These are phyloP conservation scores for Colletotrichum destructivum DNA, from an alignment of 2,329 filamentous ascomycete genomes.

Conservation along the genomic window DNA sequence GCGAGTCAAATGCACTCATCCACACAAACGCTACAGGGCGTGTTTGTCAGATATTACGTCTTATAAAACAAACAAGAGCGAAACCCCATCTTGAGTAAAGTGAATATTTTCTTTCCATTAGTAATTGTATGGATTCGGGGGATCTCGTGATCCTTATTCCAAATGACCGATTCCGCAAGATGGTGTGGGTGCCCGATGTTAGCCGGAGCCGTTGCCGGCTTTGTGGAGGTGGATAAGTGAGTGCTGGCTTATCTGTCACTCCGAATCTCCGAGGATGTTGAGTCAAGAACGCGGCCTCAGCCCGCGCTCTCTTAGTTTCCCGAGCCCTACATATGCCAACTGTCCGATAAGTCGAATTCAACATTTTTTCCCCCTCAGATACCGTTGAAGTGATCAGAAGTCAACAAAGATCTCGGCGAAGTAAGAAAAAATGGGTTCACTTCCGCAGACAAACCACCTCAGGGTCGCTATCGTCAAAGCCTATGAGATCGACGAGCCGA, in stretches of 20 bases:
- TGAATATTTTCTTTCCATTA: constrained; percentile 1
- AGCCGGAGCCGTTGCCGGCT: constrained; percentile 24
- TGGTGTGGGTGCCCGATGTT: constrained; percentile 27
- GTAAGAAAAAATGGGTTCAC: constrained; percentile 24
- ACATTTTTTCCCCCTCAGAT: neutral
- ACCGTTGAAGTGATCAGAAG: neutral
- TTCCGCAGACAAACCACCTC: constrained; percentile 19
- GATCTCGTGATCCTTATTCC: constrained; percentile 11
- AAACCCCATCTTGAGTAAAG: neutral
- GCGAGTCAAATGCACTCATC: neutral
- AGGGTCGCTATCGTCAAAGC: constrained; percentile 38
- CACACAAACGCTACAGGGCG: neutral
- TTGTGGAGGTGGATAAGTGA: constrained; percentile 15
- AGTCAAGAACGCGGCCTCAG: neutral
- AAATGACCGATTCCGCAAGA: constrained; percentile 34
- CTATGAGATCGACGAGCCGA: constrained; percentile 38
- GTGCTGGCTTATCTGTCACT: constrained; percentile 19
- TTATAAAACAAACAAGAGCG: neutral
- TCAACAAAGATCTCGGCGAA: no score
- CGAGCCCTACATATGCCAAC: neutral
- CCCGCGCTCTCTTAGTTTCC: neutral
- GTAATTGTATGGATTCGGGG: constrained; percentile 15
- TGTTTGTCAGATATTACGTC: neutral
- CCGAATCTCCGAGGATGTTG: constrained; percentile 7
- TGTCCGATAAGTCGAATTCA: neutral